Conservation (phyloP, 352 stramenopile species). For the Lagenidium sp. region DNA sequence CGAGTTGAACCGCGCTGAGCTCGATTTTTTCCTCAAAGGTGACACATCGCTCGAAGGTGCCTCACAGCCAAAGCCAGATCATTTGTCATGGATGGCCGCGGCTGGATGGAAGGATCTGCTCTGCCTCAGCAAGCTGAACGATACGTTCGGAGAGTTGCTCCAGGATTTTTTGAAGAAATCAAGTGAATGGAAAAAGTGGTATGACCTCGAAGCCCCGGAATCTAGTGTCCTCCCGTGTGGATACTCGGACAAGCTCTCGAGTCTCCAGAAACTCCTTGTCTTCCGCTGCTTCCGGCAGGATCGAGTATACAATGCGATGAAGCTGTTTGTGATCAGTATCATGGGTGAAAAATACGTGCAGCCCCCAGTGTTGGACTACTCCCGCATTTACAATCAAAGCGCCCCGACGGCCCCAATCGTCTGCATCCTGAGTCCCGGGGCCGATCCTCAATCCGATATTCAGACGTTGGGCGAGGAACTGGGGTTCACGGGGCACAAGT, state of each 20-base stretch:
- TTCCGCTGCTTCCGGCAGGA: conserved; percentile 93
- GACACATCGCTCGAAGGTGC: conserved; percentile 88
- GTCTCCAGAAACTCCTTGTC: conserved; percentile 88
- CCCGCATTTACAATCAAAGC: conserved; percentile 89
- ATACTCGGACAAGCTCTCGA: conserved; percentile 67
- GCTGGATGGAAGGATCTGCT: conserved; percentile 92
- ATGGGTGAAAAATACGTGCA: conserved; percentile 95
- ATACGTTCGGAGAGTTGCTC: conserved; percentile 50
- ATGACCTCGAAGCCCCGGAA: conserved; percentile 91
- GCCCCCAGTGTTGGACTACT: conserved; percentile 91
- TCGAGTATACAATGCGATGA: conserved; percentile 94
- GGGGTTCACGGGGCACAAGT: conserved; percentile 86
- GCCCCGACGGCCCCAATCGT: conserved; percentile 86
- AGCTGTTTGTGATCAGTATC: conserved; percentile 88
- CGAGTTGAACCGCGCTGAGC: conserved; percentile 75
- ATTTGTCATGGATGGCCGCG: conserved; percentile 77
- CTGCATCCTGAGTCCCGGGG: conserved; percentile 92
- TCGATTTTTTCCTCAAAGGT: conserved; percentile 96
- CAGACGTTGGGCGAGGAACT: conserved; percentile 89
- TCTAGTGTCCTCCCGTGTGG: conserved; percentile 67
- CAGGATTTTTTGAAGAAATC: conserved; percentile 38
- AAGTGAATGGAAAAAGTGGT: conserved; percentile 89
- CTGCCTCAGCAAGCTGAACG: conserved; percentile 61
- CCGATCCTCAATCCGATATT: conserved; percentile 93
- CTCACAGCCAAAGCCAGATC: conserved; percentile 55